Conservation (phyloP, 257 asterid species). For the Rhazya stricta region DNA sequence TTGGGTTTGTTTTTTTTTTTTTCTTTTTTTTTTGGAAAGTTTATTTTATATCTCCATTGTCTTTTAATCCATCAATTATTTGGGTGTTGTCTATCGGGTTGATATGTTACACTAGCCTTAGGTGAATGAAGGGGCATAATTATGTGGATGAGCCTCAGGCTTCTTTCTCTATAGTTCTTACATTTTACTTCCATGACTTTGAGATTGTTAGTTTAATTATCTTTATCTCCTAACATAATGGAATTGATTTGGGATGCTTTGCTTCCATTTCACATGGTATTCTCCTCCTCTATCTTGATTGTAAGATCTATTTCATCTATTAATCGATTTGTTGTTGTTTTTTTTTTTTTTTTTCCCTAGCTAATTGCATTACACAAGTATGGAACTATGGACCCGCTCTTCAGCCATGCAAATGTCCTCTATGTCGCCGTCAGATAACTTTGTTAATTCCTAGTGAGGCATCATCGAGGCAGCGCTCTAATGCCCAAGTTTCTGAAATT, state of each 20-base stretch:
- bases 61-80: too few species aligned
- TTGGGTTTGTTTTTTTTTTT: too few species aligned
- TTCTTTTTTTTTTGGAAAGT: too few species aligned
- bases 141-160: background rate
- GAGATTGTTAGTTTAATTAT: background rate
- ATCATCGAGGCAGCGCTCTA: conserved; percentile 40
- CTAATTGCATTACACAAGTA: conserved; percentile 70
- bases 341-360: conserved; percentile 32
- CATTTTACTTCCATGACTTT: background rate
- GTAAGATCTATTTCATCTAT: background rate
- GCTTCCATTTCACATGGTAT: background rate
- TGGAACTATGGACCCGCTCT: conserved; percentile 83
- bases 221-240: background rate
- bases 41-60: too few species aligned
- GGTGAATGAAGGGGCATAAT: background rate
- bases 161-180: background rate
- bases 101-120: too few species aligned
- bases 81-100: too few species aligned
- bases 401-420: conserved; percentile 81
- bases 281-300: background rate
- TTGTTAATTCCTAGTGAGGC: conserved; percentile 80
- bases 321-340: too few species aligned
- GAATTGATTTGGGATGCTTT: background rate
- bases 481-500: conserved; percentile 44
- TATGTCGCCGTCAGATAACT: conserved; percentile 85